These are phyloP conservation scores for Cairneyella variabilis DNA, from an alignment of 495 filamentous ascomycete species.

Conservation along the genomic window DNA sequence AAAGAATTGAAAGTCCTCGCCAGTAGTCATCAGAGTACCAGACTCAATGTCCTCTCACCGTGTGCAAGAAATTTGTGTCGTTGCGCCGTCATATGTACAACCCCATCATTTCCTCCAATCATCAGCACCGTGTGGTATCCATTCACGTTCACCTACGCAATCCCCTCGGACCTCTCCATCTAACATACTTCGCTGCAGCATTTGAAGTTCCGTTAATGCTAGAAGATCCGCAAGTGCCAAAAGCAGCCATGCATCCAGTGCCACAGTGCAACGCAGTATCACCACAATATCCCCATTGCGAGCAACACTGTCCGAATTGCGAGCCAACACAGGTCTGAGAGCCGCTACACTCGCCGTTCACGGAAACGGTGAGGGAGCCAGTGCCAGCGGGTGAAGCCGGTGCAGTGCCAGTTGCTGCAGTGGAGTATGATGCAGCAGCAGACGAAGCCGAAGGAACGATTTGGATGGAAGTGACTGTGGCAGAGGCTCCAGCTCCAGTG, in stretches of 20 bases:
- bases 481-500: background rate
- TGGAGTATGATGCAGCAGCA: background rate
- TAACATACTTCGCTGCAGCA: too few relatives aligned
- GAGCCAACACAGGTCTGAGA: conserved; percentile 6
- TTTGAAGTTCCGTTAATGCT: too few relatives aligned
- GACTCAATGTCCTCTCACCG: too few relatives aligned
- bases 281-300: conserved; percentile 12
- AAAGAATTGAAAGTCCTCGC: too few relatives aligned
- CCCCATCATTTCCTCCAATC: too few relatives aligned
- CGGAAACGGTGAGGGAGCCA: background rate
- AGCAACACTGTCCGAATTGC: conserved; percentile 3
- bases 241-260: conserved; percentile 10
- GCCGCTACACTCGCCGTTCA: background rate
- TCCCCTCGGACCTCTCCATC: too few relatives aligned
- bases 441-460: background rate
- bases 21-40: too few relatives aligned
- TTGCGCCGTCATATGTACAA: too few relatives aligned
- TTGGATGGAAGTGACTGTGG: background rate
- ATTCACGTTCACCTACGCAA: too few relatives aligned
- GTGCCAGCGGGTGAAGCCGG: background rate
- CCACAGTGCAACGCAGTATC: conserved; percentile 7
- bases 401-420: background rate
- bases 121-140: too few relatives aligned
- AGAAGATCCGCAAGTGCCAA: conserved; percentile 16
- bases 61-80: too few relatives aligned